phyloP scores from a whole-genome alignment of 2,329 filamentous ascomycete genomes.

The Aspergillus sp. region DNA sequence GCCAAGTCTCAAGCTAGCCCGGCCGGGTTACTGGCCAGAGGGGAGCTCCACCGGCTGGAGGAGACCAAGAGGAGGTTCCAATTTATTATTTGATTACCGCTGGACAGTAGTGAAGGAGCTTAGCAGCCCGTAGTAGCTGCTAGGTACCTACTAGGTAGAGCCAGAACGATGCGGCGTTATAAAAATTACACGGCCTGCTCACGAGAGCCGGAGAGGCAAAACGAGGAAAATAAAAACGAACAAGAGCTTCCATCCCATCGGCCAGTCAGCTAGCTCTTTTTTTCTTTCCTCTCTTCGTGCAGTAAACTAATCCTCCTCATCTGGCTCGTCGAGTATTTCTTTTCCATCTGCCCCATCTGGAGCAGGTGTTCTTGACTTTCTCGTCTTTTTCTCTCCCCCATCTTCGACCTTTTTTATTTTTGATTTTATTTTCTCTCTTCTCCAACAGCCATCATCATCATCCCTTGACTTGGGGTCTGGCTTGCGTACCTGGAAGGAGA shows the following conservation, averaged over 20 bases:
- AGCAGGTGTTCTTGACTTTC: not conserved
- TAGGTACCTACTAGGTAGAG: slow-evolving; percentile 5
- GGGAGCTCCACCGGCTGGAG: not conserved
- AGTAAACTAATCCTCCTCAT: not conserved
- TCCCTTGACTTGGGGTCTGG: slow-evolving; percentile 2
- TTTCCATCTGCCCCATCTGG: not conserved
- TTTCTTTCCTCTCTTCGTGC: not conserved
- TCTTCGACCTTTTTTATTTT: not conserved
- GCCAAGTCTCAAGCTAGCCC: not conserved
- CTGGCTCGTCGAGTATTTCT: slow-evolving; percentile 6
- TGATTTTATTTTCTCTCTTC: not conserved
- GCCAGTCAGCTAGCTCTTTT: not conserved
- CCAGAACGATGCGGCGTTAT: slow-evolving; percentile 5
- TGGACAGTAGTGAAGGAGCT: not conserved
- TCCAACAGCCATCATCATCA: too few relatives aligned
- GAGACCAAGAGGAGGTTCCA: not conserved
- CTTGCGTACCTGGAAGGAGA: slow-evolving; percentile 3
- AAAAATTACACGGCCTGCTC: slow-evolving; percentile 4
- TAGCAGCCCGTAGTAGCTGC: slow-evolving; percentile 1
- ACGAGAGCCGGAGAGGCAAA: slow-evolving; percentile 4
- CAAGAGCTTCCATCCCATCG: not conserved
- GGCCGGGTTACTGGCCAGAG: not conserved
- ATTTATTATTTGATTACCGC: slow-evolving; percentile 2
- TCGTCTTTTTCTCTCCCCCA: not conserved
- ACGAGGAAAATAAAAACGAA: not conserved